Conservation (phyloP, 2,329 filamentous ascomycete species). For the Alternaria burnsii region DNA sequence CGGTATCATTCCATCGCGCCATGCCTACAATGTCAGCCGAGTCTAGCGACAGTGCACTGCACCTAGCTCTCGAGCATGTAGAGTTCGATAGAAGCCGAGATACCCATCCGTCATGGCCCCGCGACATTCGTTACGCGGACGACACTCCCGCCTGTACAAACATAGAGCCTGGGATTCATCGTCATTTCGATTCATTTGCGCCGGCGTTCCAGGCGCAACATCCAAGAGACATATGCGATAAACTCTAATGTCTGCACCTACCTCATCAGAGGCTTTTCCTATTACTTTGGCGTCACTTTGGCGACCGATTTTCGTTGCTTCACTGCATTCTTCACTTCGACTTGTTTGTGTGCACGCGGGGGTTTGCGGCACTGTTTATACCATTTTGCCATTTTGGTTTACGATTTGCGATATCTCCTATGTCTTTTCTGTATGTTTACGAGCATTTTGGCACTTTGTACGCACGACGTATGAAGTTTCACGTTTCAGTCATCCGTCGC, state of each 20-base stretch:
- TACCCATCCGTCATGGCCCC: constrained; percentile 23
- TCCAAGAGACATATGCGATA: constrained; percentile 37
- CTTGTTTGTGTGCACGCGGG: constrained; percentile 25
- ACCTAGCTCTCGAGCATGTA: constrained; percentile 23
- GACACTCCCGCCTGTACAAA: constrained; percentile 41
- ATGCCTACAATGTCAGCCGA: constrained; percentile 24
- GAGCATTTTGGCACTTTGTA: constrained; percentile 29
- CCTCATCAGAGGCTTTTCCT: constrained; percentile 36
- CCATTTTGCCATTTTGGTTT: constrained; percentile 38
- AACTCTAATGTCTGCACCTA: constrained; percentile 47
- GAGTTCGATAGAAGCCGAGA: constrained; percentile 21
- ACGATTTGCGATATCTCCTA: constrained; percentile 38
- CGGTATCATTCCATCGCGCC: constrained; percentile 14
- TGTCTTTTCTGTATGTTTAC: constrained; percentile 39
- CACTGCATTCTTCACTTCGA: constrained; percentile 30
- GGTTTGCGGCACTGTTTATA: constrained; percentile 43
- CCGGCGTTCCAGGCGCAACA: constrained; percentile 46
- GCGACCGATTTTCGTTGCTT: constrained; percentile 24
- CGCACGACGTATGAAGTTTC: constrained; percentile 28
- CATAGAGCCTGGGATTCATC: constrained; percentile 40
- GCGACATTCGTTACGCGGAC: constrained; percentile 32
- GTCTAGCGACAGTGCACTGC: constrained; percentile 19
- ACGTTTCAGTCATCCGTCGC: constrained; percentile 20
- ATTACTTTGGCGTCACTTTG: constrained; percentile 35
- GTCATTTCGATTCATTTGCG: constrained; percentile 34